Conservation (phyloP, 345 rosid species). For the Streptanthus diversifolius region DNA sequence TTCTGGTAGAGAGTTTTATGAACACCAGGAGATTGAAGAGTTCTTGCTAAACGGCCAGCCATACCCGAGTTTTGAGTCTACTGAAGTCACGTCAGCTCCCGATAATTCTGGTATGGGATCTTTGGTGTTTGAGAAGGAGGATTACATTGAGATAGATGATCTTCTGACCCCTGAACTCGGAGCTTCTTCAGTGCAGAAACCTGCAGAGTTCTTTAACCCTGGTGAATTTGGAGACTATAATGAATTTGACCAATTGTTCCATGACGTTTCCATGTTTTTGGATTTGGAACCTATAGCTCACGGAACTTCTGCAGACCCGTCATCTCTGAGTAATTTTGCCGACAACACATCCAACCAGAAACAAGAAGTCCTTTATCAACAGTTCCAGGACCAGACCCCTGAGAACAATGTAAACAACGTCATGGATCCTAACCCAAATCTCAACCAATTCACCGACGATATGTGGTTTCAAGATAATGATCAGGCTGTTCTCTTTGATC, state of each 20-base stretch:
- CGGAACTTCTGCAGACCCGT: neutral
- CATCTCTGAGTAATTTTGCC: conserved; percentile 1
- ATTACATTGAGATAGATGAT: conserved; percentile 91
- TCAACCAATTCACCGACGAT: conserved; percentile 1
- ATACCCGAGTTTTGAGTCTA: conserved; percentile 7
- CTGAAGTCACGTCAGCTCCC: conserved; percentile 28
- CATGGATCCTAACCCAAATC: conserved; percentile 21
- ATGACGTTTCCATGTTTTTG: conserved; percentile 29
- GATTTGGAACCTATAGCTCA: conserved; percentile 20
- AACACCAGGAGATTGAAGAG: neutral
- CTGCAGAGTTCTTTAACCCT: conserved; percentile 6
- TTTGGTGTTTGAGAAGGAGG: conserved; percentile 37
- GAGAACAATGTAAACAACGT: neutral
- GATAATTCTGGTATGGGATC: neutral
- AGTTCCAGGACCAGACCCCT: conserved; percentile 8
- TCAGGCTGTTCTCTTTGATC: conserved; percentile 21
- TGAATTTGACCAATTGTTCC: conserved; percentile 34
- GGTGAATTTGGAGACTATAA: conserved; percentile 18
- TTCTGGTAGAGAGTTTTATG: neutral
- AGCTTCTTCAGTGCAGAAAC: neutral
- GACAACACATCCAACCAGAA: neutral
- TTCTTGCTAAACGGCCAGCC: neutral
- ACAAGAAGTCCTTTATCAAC: neutral
- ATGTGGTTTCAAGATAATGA: conserved; percentile 22
- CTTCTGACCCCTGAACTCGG: conserved; percentile 45